Percentiles rank a stretch among this genome's conserved stretches.
Evolutionary conservation across 1,284 basidiomycete species (phyloP).

Genomic region (Ganoderma resinaceum): DNA sequence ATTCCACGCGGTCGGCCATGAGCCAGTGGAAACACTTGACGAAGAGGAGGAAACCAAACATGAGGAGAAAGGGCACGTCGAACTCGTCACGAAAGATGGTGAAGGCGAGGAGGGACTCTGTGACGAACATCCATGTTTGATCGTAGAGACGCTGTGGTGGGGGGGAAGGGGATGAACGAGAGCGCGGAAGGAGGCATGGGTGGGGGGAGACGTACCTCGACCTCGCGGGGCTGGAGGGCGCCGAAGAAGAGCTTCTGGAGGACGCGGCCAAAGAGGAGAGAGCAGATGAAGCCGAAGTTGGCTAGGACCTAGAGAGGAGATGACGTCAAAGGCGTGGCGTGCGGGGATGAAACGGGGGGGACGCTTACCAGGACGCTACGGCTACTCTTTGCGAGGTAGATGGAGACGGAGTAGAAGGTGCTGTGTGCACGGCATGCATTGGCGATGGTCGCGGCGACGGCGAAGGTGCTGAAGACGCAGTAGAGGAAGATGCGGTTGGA

Average conservation of each 20-base stretch:
- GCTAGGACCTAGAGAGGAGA: conserved; percentile 76
- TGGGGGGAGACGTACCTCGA: conserved; percentile 77
- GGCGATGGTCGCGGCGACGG: conserved; percentile 74
- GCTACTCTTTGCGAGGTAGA: conserved; percentile 92
- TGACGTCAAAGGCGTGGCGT: conserved; percentile 12
- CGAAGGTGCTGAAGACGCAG: conserved; percentile 69
- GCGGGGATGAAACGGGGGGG: neutral
- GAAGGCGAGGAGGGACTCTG: conserved; percentile 93
- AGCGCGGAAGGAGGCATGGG: conserved; percentile 3
- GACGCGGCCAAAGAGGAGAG: conserved; percentile 78
- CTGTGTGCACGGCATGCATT: conserved; percentile 86
- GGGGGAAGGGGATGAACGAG: conserved; percentile 8
- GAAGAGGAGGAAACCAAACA: conserved; percentile 93
- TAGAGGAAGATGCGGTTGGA: conserved; percentile 77
- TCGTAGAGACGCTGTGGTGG: conserved; percentile 86
- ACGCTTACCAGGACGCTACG: conserved; percentile 86
- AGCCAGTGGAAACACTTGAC: conserved; percentile 99
- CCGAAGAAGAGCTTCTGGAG: conserved; percentile 95
- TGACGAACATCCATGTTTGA: conserved; percentile 96
- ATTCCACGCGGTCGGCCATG: conserved; percentile 93
- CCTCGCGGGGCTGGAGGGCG: conserved; percentile 84
- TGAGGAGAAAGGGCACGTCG: conserved; percentile 89
- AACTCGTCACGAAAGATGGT: conserved; percentile 97
- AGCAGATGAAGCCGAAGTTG: conserved; percentile 87
- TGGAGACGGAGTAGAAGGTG: conserved; percentile 95